Evolutionary conservation across 2,329 filamentous ascomycete genomes (phyloP), one percentile per base, ranked within the genome.

Genomic region (Talaromyces sp.): DNA sequence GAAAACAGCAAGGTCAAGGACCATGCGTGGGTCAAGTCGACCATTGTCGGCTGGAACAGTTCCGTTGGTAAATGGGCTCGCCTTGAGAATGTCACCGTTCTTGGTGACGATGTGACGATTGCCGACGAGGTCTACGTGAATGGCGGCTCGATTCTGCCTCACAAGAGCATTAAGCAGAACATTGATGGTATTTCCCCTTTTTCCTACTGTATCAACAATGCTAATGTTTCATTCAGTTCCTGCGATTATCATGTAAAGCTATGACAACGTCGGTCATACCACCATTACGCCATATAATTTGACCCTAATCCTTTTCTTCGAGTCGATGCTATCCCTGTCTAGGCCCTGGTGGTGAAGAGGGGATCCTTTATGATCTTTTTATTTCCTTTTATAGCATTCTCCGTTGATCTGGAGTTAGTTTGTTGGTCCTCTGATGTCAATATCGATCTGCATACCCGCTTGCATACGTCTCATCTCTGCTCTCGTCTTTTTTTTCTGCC

Each of bases 131-230:
- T 99, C 69, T 97, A 98, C 78, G 95, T 97, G 78, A 99, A 99
- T 78, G 93, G 93, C 71, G 92, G 93, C 72, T 96, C 91, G 70
- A 89, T 99, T 65, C 82, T 99, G 66, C 93, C 93, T 7, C 93
- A 99, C 82, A 99, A 99, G 89, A 95, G 89, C 77, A 98, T 99
- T 85, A 98, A 98, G 85, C 86, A 89, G 72, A 99, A 99, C 77
- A 91, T 99, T 71, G 95, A 99, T 78, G 85, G 84, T 86, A 77
- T 78, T 82, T 75, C 3, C 33, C 47, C 19, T 25, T 39, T 55
- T 54, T 44, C 25, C 6, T 22, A 28, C 42, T 30, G 39, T 6
- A 22, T 25, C 27, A n/a, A 59, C 5, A 30, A 33, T 47, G 27
- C 62, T 63, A 55, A 65, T 27, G 7, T 32, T 3, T 57, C 15